phyloP scores from a whole-genome alignment of 805 yeast species.

The Hanseniaspora pseudoguilliermondii region DNA sequence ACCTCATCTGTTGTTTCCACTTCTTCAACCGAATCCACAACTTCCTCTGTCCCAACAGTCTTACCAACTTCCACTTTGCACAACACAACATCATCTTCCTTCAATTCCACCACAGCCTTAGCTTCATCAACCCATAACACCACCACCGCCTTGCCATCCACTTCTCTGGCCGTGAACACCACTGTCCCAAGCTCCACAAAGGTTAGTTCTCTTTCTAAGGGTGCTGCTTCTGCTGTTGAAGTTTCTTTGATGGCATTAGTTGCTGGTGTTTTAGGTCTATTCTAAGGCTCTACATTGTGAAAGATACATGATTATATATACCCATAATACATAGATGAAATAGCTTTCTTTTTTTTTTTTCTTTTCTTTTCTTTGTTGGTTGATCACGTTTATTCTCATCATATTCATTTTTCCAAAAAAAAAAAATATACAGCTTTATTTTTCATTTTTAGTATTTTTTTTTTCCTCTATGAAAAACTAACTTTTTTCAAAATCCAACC shows the following conservation, averaged over 20 bases:
- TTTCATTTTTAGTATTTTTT: not conserved
- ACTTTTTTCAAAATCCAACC: not conserved
- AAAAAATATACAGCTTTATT: not conserved
- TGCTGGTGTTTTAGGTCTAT: slow-evolving; percentile 23
- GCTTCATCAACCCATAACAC: slow-evolving; percentile 46
- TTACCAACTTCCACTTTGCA: slow-evolving; percentile 36
- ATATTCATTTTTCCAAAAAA: not conserved
- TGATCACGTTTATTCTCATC: not conserved
- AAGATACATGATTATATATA: not conserved
- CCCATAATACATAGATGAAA: not conserved
- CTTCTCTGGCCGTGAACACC: not conserved
- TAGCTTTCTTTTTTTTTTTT: not conserved
- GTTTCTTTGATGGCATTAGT: slow-evolving; percentile 20
- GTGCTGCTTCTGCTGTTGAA: slow-evolving; percentile 22
- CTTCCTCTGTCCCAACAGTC: slow-evolving; percentile 15
- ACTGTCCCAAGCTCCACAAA: slow-evolving; percentile 39
- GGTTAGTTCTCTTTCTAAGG: slow-evolving; percentile 32
- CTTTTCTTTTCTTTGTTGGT: no score
- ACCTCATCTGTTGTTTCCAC: slow-evolving; percentile 21
- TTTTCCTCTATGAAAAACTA: not conserved
- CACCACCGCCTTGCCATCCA: slow-evolving; percentile 25
- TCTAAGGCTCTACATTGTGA: slow-evolving; percentile 13
- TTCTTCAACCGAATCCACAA: slow-evolving; percentile 13
- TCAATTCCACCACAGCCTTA: slow-evolving; percentile 37
- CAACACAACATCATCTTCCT: slow-evolving; percentile 29